Evolutionary conservation across 306 rosid species (phyloP).

Genomic region (Boehmeria nivea): DNA sequence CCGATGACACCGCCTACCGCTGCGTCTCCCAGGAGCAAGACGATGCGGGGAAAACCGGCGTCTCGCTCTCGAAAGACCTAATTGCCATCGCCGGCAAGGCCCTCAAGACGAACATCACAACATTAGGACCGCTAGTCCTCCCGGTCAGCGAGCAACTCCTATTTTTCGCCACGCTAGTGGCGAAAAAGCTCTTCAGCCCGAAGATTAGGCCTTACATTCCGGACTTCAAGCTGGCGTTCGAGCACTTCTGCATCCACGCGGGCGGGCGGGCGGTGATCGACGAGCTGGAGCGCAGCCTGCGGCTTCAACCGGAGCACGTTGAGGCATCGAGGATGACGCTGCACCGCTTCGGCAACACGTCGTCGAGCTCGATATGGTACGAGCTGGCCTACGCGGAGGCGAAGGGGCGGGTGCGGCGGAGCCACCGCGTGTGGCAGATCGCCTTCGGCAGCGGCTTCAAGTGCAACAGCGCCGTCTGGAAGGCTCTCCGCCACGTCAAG

Average conservation of each 20-base stretch:
- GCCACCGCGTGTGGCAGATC: constrained; percentile 60
- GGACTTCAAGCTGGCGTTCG: constrained; percentile 60
- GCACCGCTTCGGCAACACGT: no score
- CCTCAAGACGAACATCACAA: constrained; percentile 50
- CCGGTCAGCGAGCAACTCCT: constrained; percentile 59
- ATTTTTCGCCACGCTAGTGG: constrained; percentile 36
- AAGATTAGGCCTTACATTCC: constrained; percentile 50
- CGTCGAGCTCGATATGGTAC: no score
- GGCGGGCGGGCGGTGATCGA: no score
- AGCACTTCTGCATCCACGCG: no score
- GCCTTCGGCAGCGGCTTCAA: constrained; percentile 57
- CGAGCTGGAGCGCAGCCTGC: no score
- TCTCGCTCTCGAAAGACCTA: constrained; percentile 51
- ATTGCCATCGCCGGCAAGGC: constrained; percentile 69
- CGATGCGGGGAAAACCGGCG: constrained; percentile 50
- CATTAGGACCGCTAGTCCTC: constrained; percentile 52
- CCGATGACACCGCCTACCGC: constrained; percentile 49
- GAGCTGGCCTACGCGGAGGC: constrained; percentile 63
- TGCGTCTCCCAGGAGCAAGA: constrained; percentile 59
- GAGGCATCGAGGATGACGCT: no score
- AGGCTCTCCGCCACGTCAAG: constrained; percentile 50
- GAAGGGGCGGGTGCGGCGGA: constrained; percentile 42
- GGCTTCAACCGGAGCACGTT: no score
- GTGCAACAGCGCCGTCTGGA: constrained; percentile 75
- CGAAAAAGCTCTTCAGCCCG: no score